phyloP scores from a whole-genome alignment of 2,329 filamentous ascomycete species.

The Aspergillus intermedius region DNA sequence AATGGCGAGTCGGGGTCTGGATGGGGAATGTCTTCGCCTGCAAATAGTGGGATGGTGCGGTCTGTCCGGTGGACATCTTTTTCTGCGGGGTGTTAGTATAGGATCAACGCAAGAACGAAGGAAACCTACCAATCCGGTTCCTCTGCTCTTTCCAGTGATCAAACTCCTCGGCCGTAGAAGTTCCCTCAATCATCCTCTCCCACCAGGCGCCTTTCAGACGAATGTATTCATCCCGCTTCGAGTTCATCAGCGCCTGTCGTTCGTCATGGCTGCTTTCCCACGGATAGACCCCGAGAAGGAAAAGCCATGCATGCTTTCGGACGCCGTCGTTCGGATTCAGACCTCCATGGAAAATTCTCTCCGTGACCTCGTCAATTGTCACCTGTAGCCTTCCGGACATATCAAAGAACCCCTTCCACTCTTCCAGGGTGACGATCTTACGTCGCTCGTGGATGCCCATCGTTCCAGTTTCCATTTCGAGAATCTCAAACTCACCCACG shows the following conservation, averaged over 20 bases:
- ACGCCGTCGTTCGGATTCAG: slow-evolving; percentile 84
- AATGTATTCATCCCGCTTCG: slow-evolving; percentile 85
- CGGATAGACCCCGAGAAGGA: slow-evolving; percentile 81
- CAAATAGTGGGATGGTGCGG: slow-evolving; percentile 88
- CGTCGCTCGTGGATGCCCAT: slow-evolving; percentile 70
- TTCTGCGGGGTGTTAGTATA: slow-evolving; percentile 51
- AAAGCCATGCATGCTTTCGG: slow-evolving; percentile 94
- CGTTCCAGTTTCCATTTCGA: slow-evolving; percentile 69
- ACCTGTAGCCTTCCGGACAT: slow-evolving; percentile 66
- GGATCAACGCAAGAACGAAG: slow-evolving; percentile 20
- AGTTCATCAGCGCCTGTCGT: slow-evolving; percentile 73
- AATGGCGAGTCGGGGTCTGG: slow-evolving; percentile 95
- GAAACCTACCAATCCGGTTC: slow-evolving; percentile 73
- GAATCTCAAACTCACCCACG: slow-evolving; percentile 90
- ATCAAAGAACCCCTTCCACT: slow-evolving; percentile 93
- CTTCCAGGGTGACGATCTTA: slow-evolving; percentile 68
- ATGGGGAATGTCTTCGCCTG: slow-evolving; percentile 92
- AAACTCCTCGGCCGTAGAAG: slow-evolving; percentile 69
- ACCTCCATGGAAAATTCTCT: slow-evolving; percentile 93
- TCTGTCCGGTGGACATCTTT: slow-evolving; percentile 98
- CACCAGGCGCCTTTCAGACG: slow-evolving; percentile 93
- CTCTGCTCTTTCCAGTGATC: slow-evolving; percentile 98
- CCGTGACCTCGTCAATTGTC: slow-evolving; percentile 88
- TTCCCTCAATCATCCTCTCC: slow-evolving; percentile 81
- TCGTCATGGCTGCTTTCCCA: slow-evolving; percentile 90